A percentile compares a stretch with the other conserved stretches of the same genome.
phyloP scores from a whole-genome alignment of 345 rosid genomes.

The Rhodamnia argentea region DNA sequence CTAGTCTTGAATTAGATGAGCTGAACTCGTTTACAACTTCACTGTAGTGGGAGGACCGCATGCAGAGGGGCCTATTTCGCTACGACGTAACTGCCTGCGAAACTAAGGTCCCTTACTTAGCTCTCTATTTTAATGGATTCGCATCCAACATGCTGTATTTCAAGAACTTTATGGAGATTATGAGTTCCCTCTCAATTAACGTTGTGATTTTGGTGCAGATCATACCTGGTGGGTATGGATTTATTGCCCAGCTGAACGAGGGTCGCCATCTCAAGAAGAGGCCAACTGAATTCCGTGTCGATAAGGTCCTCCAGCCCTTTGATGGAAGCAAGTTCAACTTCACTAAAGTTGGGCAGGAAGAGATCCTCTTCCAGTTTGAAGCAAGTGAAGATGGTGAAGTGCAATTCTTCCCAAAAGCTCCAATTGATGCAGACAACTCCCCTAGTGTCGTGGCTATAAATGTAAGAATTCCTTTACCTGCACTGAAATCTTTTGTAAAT shows the following conservation, averaged over 20 bases:
- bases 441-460: slow-evolving; percentile 94
- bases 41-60: slow-evolving; percentile 89
- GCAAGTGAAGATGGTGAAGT: slow-evolving; percentile 60
- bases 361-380: slow-evolving; percentile 89
- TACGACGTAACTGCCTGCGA: slow-evolving; percentile 95
- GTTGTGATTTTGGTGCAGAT: slow-evolving; percentile 34
- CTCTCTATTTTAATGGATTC: neutral
- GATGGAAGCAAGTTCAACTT: slow-evolving; percentile 90
- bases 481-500: neutral
- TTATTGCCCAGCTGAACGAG: slow-evolving; percentile 90
- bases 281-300: slow-evolving; percentile 91
- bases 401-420: slow-evolving; percentile 55
- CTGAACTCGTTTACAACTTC: slow-evolving; percentile 2
- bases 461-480: slow-evolving; percentile 22
- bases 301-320: slow-evolving; percentile 86
- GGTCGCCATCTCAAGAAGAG: slow-evolving; percentile 97
- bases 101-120: slow-evolving; percentile 48
- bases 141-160: neutral
- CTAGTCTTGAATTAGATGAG: neutral
- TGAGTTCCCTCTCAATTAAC: neutral
- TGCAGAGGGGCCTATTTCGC: slow-evolving; percentile 86
- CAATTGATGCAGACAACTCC: slow-evolving; percentile 53
- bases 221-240: slow-evolving; percentile 75
- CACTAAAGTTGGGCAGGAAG: slow-evolving; percentile 92
- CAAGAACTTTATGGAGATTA: neutral